Evolutionary conservation across 495 filamentous ascomycete genomes (phyloP).

Genomic region (Neurospora sp.): DNA sequence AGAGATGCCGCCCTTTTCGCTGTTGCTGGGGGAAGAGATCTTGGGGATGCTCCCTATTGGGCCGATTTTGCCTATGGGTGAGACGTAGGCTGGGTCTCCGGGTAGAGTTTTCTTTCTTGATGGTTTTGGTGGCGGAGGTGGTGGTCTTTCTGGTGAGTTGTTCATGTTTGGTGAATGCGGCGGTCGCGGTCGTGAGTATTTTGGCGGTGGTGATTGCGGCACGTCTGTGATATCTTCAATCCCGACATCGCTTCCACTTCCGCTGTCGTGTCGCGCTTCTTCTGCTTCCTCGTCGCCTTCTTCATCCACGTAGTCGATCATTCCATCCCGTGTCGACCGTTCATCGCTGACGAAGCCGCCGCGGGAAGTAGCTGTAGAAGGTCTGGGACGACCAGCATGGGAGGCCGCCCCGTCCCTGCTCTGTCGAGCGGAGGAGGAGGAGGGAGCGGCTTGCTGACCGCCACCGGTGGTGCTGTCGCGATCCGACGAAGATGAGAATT

Average conservation of each 20-base stretch:
- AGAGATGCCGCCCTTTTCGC: conserved; percentile 6
- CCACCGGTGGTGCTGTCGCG: neutral
- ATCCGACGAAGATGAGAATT: neutral
- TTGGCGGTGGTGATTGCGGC: neutral
- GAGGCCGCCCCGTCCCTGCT: neutral
- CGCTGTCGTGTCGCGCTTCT: neutral
- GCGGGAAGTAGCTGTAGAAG: neutral
- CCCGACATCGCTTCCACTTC: neutral
- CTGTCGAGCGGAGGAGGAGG: neutral
- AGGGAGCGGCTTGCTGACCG: neutral
- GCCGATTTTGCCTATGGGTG: conserved; percentile 23
- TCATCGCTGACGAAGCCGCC: neutral
- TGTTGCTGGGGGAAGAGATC: conserved; percentile 3
- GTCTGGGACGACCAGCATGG: neutral
- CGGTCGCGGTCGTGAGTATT: neutral
- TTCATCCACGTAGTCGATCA: neutral
- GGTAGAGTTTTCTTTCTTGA: conserved; percentile 5
- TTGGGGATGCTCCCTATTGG: conserved; percentile 6
- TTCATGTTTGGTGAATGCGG: neutral
- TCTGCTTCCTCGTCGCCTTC: neutral
- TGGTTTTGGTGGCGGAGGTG: neutral
- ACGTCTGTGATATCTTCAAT: neutral
- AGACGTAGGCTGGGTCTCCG: conserved; percentile 17
- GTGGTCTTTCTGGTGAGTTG: neutral
- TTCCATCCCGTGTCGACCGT: neutral